Evolutionary conservation across 345 rosid genomes (phyloP).

Genomic region (Euphorbia lathyris): DNA sequence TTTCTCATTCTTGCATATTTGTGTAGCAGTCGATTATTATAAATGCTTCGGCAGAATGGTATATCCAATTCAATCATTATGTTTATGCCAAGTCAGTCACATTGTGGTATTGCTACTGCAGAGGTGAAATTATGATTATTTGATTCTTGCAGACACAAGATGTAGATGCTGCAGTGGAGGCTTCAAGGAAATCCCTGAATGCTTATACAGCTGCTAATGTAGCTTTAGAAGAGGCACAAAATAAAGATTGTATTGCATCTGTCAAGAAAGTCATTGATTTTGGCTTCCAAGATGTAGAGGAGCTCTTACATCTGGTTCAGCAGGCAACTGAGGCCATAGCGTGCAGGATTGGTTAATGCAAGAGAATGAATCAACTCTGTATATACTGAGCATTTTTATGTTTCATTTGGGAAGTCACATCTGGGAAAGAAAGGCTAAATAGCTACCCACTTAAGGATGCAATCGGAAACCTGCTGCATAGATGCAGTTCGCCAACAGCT

Average conservation of each 20-base stretch:
- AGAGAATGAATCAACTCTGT: constrained; percentile 41
- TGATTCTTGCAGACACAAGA: constrained; percentile 60
- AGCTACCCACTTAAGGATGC: constrained; percentile 6
- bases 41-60: constrained; percentile 1
- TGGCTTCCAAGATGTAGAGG: constrained; percentile 73
- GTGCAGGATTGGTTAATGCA: constrained; percentile 33
- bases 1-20: neutral
- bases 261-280: constrained; percentile 60
- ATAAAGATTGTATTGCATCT: constrained; percentile 39
- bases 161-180: constrained; percentile 65
- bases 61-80: neutral
- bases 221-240: constrained; percentile 37
- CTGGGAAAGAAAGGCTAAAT: constrained; percentile 10
- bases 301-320: constrained; percentile 52
- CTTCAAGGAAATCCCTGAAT: constrained; percentile 58
- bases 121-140: constrained; percentile 23
- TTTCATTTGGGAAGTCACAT: constrained; percentile 7
- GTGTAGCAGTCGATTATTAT: neutral
- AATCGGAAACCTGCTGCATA: constrained; percentile 22
- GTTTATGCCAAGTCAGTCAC: neutral
- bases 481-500: constrained; percentile 16
- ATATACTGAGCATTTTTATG: constrained; percentile 25
- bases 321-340: constrained; percentile 54
- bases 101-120: neutral
- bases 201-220: constrained; percentile 46